Evolutionary conservation across 2,329 filamentous ascomycete species (phyloP), one percentile per base, ranked within the genome.

Genomic region (Colletotrichum noveboracense): DNA sequence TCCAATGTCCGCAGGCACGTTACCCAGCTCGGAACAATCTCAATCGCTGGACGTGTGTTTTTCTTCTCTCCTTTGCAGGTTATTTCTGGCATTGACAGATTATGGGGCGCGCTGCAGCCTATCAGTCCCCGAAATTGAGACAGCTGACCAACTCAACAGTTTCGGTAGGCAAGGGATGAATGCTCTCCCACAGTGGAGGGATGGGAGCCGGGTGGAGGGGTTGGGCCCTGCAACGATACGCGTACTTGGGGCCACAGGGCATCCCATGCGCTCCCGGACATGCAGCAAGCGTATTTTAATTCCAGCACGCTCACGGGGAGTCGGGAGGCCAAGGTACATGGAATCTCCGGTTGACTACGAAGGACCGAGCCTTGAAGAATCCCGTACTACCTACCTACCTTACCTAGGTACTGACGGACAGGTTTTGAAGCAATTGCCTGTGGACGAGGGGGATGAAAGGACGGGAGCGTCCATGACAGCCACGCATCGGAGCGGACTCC

Each of bases 131-230:
- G 71, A 55, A 48, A 61, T 43, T n/a, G 56, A 18, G 48, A 14
- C 30, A 30, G 61, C 60, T 48, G 32, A 65, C 58, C 66, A 72
- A 67, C 72, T 67, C 72, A 72, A 58, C 73, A 75, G 7, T 56
- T 72, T 75, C 43, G 73, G 24, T 67, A 48, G 58, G 52, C 55
- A 75, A 48, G 62, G 68, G 30, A 43, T 43, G 38, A n/a, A 72
- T 61, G 68, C 62, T 72, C 30, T 62, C n/a, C 67, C 52, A 71
- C 28, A 58, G 21, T 26, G 43, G 24, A 48, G 43, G 48, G 7
- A 58, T 56, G 12, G 38, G 38, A 55, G 58, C 55, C 18, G 24
- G 18, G 14, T 36, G 28, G 36, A 24, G 60, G 30, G 21, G 28
- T 36, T 18, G 66, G 38, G 36, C 56, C 70, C 65, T 38, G 34